Conservation (phyloP, 2,329 filamentous ascomycete genomes). For the Grosmannia serpens region DNA sequence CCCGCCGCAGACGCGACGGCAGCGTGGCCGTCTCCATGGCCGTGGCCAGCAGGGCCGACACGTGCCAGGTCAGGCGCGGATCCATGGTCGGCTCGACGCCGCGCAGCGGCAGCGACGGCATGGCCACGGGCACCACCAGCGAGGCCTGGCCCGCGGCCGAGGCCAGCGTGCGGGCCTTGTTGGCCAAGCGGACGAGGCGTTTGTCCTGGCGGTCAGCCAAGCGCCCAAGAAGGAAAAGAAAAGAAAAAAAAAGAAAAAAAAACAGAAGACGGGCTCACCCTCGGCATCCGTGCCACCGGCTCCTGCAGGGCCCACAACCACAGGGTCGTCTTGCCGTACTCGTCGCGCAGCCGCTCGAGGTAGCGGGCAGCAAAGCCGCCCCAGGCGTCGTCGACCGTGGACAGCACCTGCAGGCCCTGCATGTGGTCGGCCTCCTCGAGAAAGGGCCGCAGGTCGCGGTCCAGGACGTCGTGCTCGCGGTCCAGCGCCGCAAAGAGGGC, state of each 20-base stretch:
- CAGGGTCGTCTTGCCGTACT: slow-evolving; percentile 77
- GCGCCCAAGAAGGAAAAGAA: no score
- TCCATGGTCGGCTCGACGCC: slow-evolving; percentile 48
- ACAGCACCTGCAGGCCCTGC: slow-evolving; percentile 73
- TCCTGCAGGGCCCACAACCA: slow-evolving; percentile 82
- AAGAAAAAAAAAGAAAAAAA: not conserved
- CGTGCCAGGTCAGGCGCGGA: slow-evolving; percentile 61
- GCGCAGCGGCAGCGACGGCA: slow-evolving; percentile 40
- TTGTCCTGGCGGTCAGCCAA: slow-evolving; percentile 35
- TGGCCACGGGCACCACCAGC: slow-evolving; percentile 63
- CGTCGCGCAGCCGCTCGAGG: slow-evolving; percentile 69
- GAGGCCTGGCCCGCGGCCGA: slow-evolving; percentile 61
- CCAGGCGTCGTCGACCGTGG: slow-evolving; percentile 67
- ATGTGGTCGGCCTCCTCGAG: slow-evolving; percentile 88
- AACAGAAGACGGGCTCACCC: slow-evolving; percentile 28
- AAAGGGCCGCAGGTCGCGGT: slow-evolving; percentile 81
- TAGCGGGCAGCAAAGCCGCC: slow-evolving; percentile 65
- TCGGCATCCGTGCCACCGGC: slow-evolving; percentile 35
- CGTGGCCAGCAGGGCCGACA: slow-evolving; percentile 62
- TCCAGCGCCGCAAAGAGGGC: slow-evolving; percentile 65
- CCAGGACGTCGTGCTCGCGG: slow-evolving; percentile 73
- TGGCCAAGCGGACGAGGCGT: slow-evolving; percentile 54
- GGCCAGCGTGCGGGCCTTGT: slow-evolving; percentile 61
- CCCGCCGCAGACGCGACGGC: slow-evolving; percentile 54
- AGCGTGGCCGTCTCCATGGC: slow-evolving; percentile 71